Evolutionary conservation across 1,284 basidiomycete species (phyloP), one percentile per base, ranked within the genome.

Genomic region (Trichosporon sp.): DNA sequence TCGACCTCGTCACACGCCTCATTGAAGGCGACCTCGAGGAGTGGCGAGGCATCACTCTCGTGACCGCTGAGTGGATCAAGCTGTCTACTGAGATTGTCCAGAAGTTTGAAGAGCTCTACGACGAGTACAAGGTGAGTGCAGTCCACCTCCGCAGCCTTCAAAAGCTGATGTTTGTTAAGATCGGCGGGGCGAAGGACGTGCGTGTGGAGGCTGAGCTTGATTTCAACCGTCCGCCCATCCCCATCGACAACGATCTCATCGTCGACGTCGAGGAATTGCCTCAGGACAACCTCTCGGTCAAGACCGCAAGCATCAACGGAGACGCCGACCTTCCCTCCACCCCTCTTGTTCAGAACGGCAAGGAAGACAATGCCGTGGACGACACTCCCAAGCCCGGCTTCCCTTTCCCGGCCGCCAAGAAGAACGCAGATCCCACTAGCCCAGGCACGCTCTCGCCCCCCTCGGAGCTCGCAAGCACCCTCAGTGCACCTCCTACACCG

Each of bases 401-500:
- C 16, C 59, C 14, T 32, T n/a, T n/a, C 31, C 14, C 31, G 1
- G 7, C 16, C 14, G 10, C 31, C 4, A 12, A 12, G 7, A 35
- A 37, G 59, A n/a, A 8, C 5, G 59, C 12, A 32, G 31, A 37
- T 16, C 59, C 59, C 32, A 35, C 32, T 16, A 63, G 59, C 32
- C 31, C 32, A 12, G 59, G 59, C 59, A 35, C 59, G 3, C 59
- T 4, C 6, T 37, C 59, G 31, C 59, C 59, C 16, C 4, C 32
- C 0, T 37, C 32, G 6, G 59, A 63, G 31, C 32, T 63, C 7
- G 59, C 7, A 2, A 63, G 32, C 14, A 63, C 59, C 6, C 32
- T 63, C 31, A 63, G 59, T 35, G 59, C 59, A 37, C 59, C 59
- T 5, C 59, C 59, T 32, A 63, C 59, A 16, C 59, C 59, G 4